Evolutionary conservation across 2,329 filamentous ascomycete genomes (phyloP).

Genomic region (Trichophaea hybrida): DNA sequence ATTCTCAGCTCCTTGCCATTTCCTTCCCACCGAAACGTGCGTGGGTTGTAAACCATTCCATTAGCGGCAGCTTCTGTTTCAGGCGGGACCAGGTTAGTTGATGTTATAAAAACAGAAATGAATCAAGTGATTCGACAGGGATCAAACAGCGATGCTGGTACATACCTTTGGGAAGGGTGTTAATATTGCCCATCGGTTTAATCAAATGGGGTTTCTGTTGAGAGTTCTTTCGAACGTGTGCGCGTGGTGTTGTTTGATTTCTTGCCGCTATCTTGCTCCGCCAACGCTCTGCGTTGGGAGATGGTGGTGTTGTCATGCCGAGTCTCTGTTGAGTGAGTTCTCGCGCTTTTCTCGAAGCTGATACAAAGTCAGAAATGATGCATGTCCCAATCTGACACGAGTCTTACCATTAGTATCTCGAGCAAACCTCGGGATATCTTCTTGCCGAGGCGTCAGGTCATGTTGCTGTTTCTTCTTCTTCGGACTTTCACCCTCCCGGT

Average conservation of each 20-base stretch:
- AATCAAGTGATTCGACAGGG: neutral
- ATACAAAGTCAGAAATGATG: slow-evolving; percentile 28
- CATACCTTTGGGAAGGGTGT: slow-evolving; percentile 69
- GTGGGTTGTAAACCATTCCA: slow-evolving; percentile 91
- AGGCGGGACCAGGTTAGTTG: slow-evolving; percentile 8
- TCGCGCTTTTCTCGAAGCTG: slow-evolving; percentile 37
- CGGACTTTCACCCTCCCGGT: slow-evolving; percentile 40
- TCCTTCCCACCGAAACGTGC: slow-evolving; percentile 81
- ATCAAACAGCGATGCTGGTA: neutral
- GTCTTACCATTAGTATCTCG: slow-evolving; percentile 44
- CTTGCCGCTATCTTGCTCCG: slow-evolving; percentile 41
- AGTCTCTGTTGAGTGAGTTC: slow-evolving; percentile 30
- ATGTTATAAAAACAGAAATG: slow-evolving; percentile 1
- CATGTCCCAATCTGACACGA: slow-evolving; percentile 31
- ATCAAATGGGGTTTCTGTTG: slow-evolving; percentile 76
- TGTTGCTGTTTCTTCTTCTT: slow-evolving; percentile 44
- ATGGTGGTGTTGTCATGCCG: slow-evolving; percentile 24
- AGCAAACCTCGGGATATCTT: slow-evolving; percentile 42
- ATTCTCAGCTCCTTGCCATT: slow-evolving; percentile 73
- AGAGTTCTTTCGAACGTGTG: slow-evolving; percentile 35
- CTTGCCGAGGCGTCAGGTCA: slow-evolving; percentile 34
- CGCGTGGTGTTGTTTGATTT: slow-evolving; percentile 40
- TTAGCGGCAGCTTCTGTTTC: slow-evolving; percentile 50
- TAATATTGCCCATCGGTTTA: slow-evolving; percentile 58
- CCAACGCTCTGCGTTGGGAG: slow-evolving; percentile 40